Base-by-base conservation (phyloP, 352 stramenopile species). In the Pythium rhizo-oryzae region DNA sequence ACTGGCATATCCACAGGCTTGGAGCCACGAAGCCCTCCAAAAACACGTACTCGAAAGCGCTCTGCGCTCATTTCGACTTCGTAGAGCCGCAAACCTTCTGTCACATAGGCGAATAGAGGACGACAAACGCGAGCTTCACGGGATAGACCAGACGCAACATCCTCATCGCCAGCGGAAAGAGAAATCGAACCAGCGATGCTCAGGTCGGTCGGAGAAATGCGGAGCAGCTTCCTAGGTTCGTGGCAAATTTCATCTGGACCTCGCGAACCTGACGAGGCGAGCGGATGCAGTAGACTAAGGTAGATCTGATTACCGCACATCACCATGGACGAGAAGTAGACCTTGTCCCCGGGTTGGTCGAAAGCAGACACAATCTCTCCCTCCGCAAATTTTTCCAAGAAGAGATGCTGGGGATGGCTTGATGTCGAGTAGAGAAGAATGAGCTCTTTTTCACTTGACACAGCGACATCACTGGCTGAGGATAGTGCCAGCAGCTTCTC, bases 31-130 rank as follows among this genome's bases (percentile, higher is more conserved):
- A 89, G 44, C 0, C 30, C 52, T 60, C 52, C 23, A n/a, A 90
- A 87, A 23, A 87, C 70, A 15, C 67, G 75, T 1, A 92, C 73
- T 33, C 51, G 28, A 65, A 88, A 81, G 8, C 59, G 25, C 47
- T 77, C 69, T 0, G 71, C 66, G 25, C 65, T 66, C 57, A 85
- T 65, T 28, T 79, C 61, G 44, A 92, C 71, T 28, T 92, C 80
- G 60, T 87, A 92, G 15, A 92, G 72, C 0, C 66, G 49, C 57
- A 59, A 61, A n/a, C 83, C 83, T 76, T 91, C 83, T 12, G 83
- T 79, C 23, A 73, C 47, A 54, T 88, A 89, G 0, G 59, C 56
- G 51, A 79, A 75, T 1, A 85, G 76, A 37, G 60, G 65, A n/a
- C 64, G 21, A 61, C 68, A 46, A 11, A 24, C 13, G 25, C 61